A percentile compares a stretch with the other conserved stretches of the same genome.
Conservation (phyloP, 306 rosid species). For the Hippophae rhamnoides region DNA sequence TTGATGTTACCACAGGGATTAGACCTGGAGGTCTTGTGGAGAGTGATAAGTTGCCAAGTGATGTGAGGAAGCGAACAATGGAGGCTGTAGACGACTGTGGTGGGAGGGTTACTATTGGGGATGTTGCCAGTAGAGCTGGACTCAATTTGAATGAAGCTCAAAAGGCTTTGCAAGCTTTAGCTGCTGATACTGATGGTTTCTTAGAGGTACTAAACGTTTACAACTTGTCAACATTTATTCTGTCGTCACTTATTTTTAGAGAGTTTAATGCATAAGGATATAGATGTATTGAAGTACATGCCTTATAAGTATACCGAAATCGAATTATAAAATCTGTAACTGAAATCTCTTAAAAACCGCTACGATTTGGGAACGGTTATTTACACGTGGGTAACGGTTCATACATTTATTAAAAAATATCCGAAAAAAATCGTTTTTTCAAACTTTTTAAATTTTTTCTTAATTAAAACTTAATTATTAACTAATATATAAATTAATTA, state of each 20-base stretch:
- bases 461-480: no score
- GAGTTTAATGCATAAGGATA: not conserved
- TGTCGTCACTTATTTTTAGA: not conserved
- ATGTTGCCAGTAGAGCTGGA: slow-evolving; percentile 82
- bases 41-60: slow-evolving; percentile 55
- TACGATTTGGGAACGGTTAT: no score
- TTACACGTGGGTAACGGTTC: no score
- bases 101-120: slow-evolving; percentile 83
- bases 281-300: no score
- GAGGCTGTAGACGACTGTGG: slow-evolving; percentile 78
- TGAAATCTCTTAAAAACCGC: no score
- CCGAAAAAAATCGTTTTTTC: no score
- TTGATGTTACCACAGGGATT: slow-evolving; percentile 35
- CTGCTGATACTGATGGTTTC: slow-evolving; percentile 80
- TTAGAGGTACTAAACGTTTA: slow-evolving; percentile 47
- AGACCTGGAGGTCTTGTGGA: slow-evolving; percentile 71
- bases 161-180: slow-evolving; percentile 85
- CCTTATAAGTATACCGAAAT: no score
- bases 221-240: not conserved
- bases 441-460: no score
- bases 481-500: no score
- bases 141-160: slow-evolving; percentile 74
- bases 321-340: no score
- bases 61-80: slow-evolving; percentile 88
- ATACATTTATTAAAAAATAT: no score